Conservation (phyloP, 345 rosid genomes). For the Acer negundo region DNA sequence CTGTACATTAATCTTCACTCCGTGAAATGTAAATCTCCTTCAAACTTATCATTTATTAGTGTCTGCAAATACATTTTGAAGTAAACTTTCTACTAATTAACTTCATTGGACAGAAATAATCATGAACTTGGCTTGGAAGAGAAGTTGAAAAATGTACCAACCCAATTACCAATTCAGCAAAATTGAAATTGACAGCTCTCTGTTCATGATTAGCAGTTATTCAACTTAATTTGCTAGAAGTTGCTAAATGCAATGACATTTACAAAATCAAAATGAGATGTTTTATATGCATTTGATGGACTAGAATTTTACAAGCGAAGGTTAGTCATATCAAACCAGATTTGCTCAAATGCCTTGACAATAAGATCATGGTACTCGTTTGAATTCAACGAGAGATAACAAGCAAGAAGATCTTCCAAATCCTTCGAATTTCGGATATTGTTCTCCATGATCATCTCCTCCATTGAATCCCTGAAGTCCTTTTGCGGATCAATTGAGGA, state of each 20-base stretch:
- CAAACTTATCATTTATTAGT: no score
- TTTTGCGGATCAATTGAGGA: slow-evolving; percentile 70
- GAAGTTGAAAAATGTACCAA: no score
- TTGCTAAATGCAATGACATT: no score
- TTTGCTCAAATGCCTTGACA: slow-evolving; percentile 74
- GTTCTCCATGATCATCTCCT: slow-evolving; percentile 84
- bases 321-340: slow-evolving; percentile 53
- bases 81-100: no score
- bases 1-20: no score
- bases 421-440: slow-evolving; percentile 60
- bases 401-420: slow-evolving; percentile 83
- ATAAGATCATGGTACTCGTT: slow-evolving; percentile 63
- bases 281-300: slow-evolving; percentile 8
- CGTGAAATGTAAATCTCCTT: no score
- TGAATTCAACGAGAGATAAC: slow-evolving; percentile 74
- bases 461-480: slow-evolving; percentile 89
- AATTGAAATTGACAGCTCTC: not conserved
- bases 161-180: not conserved
- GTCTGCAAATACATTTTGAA: no score
- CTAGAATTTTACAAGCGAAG: slow-evolving; percentile 21
- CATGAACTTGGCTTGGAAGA: no score
- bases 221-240: not conserved
- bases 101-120: no score
- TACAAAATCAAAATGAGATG: no score
- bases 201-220: not conserved